Evolutionary conservation across 805 yeast genomes (phyloP).

Genomic region (Candida ascalaphidarum): DNA sequence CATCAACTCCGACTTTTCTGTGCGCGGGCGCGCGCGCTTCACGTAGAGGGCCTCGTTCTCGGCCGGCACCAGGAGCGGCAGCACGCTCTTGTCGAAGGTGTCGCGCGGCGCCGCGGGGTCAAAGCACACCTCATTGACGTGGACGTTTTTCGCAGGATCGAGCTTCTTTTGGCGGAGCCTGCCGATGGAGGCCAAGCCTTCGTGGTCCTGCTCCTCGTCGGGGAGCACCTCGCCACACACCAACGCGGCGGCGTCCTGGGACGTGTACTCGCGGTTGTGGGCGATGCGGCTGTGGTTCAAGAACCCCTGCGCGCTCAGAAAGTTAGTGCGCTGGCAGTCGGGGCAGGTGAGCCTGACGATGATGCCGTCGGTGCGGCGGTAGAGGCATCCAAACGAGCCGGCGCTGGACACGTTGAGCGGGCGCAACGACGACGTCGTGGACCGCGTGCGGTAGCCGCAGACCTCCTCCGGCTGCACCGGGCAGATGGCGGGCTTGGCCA

Average conservation of each 20-base stretch:
- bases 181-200: constrained; percentile 33
- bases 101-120: constrained; percentile 22
- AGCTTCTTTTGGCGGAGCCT: constrained; percentile 24
- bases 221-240: constrained; percentile 53
- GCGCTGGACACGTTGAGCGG: constrained; percentile 26
- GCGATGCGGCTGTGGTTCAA: constrained; percentile 70
- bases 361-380: constrained; percentile 62
- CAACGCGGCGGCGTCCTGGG: constrained; percentile 69
- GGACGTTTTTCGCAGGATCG: constrained; percentile 36
- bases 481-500: constrained; percentile 3
- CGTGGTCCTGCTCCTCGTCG: constrained; percentile 48
- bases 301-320: constrained; percentile 75
- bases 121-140: constrained; percentile 26
- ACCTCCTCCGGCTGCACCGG: constrained; percentile 4
- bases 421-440: constrained; percentile 45
- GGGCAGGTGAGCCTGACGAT: constrained; percentile 62
- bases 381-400: constrained; percentile 37
- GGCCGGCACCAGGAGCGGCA: no score
- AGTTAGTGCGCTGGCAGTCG: constrained; percentile 58
- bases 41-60: no score
- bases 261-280: constrained; percentile 59
- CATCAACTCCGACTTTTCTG: constrained; percentile 26
- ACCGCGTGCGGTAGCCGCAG: constrained; percentile 38
- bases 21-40: no score
- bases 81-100: constrained; percentile 17